Evolutionary conservation across 306 rosid species (phyloP).

Genomic region (Medicago truncatula): DNA sequence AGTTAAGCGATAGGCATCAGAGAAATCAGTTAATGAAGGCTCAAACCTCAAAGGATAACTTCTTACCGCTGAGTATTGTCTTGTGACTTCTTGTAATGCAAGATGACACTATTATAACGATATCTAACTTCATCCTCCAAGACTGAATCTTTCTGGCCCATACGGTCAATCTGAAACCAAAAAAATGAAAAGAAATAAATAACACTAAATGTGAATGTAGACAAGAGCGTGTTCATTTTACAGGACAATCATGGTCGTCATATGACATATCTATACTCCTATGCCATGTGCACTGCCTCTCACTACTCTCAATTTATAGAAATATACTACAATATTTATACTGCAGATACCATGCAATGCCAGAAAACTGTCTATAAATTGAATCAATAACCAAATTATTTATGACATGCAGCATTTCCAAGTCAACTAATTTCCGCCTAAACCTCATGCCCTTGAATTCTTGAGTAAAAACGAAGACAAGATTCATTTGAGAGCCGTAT

Average conservation of each 20-base stretch:
- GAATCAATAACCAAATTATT: slow-evolving; percentile 25
- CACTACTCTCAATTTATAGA: slow-evolving; percentile 30
- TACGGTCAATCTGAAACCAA: slow-evolving; percentile 71
- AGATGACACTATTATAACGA: slow-evolving; percentile 73
- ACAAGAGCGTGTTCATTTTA: slow-evolving; percentile 32
- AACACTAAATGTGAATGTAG: slow-evolving; percentile 17
- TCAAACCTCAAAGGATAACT: slow-evolving; percentile 26
- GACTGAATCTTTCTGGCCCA: slow-evolving; percentile 74
- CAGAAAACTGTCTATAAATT: slow-evolving; percentile 9
- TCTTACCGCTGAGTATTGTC: slow-evolving; percentile 88
- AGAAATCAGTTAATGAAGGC: slow-evolving; percentile 32
- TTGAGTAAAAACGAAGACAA: slow-evolving; percentile 6
- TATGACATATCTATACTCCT: slow-evolving; percentile 24
- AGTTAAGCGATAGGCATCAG: background rate
- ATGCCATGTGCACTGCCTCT: background rate
- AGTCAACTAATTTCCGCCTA: slow-evolving; percentile 11
- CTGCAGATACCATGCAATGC: slow-evolving; percentile 2
- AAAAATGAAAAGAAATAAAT: slow-evolving; percentile 35
- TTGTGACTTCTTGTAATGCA: slow-evolving; percentile 90
- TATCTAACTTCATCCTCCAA: slow-evolving; percentile 90
- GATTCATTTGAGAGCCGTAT: slow-evolving; percentile 14
- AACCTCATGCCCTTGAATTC: background rate
- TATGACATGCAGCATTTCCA: slow-evolving; percentile 25
- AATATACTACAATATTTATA: background rate
- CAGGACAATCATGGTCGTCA: slow-evolving; percentile 31